Evolutionary conservation across 768 basidiomycete genomes (phyloP), one percentile per base, ranked within the genome.

Genomic region (Termitomyces sp.): DNA sequence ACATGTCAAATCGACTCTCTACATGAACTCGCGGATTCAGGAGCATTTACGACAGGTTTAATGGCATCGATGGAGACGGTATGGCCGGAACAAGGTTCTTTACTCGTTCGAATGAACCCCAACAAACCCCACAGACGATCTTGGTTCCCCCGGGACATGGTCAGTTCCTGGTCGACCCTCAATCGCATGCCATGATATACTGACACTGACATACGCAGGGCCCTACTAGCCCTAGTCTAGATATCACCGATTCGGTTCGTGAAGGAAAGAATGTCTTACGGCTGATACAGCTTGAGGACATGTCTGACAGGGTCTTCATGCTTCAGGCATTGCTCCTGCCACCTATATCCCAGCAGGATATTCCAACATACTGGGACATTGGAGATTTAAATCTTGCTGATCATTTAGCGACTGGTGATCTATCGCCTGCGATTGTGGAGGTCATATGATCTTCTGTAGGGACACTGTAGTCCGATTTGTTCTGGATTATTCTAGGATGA

Each of bases 71-170:
- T 73, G 10, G 44, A 68, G 57, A 67, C 67, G 30, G 56, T 58
- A n/a, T 83, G 82, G 82, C 82, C 82, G 46, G 56, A 63, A 36
- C 69, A 71, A 48, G 81, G 81, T 40, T 70, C 71, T 28, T 63
- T 83, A 22, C 69, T 80, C 42, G 64, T 83, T 32, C 71, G 75
- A 57, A 68, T 81, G 52, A 84, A 84, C 62, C 72, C 72, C 5
- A 69, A 64, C 2, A 65, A 64, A 8, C 58, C 61, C 7, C 61
- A 65, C 22, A 72, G 69, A 42, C 72, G 68, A 58, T 74, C 70
- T 3, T 80, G 77, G 74, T 59, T 82, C n/a, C 79, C 81, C 24
- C 53, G 70, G 30, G 53, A 73, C 35, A 56, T 82, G 70, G 82
- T 80, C 22, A 61, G 75, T 68, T 26, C 18, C 42, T n/a, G 42